A percentile compares a stretch with the other conserved stretches of the same genome.
phyloP scores from a whole-genome alignment of 345 rosid species.

The Triadica sebifera region DNA sequence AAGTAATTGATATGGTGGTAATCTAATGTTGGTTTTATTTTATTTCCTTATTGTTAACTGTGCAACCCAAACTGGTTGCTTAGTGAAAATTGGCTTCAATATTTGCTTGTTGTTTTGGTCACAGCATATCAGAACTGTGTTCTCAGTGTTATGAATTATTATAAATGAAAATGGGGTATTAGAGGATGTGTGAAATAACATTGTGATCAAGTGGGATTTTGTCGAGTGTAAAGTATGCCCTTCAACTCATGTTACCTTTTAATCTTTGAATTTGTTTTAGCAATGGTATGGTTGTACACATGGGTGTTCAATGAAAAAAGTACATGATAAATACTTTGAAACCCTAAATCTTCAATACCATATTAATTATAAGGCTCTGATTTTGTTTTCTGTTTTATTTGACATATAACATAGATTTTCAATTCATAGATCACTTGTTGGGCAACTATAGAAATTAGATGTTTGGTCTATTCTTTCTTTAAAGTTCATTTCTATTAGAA shows the following conservation, averaged over 20 bases:
- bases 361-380: neutral
- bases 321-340: neutral
- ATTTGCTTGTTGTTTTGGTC: neutral
- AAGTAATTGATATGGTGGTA: neutral
- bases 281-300: neutral
- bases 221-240: neutral
- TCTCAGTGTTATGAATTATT: neutral
- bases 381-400: neutral
- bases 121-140: neutral
- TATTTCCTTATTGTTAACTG: neutral
- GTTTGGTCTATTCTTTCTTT: neutral
- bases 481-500: constrained; percentile 5
- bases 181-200: neutral
- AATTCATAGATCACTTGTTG: neutral
- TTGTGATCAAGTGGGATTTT: neutral
- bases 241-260: neutral
- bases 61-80: neutral
- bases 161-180: neutral
- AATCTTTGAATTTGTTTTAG: neutral
- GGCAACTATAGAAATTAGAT: neutral
- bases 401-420: neutral
- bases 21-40: neutral
- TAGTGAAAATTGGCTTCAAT: neutral
- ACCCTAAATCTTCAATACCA: neutral
- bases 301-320: neutral